Conservation (phyloP, 1,284 basidiomycete genomes). For the Apiotrichum domesticum region DNA sequence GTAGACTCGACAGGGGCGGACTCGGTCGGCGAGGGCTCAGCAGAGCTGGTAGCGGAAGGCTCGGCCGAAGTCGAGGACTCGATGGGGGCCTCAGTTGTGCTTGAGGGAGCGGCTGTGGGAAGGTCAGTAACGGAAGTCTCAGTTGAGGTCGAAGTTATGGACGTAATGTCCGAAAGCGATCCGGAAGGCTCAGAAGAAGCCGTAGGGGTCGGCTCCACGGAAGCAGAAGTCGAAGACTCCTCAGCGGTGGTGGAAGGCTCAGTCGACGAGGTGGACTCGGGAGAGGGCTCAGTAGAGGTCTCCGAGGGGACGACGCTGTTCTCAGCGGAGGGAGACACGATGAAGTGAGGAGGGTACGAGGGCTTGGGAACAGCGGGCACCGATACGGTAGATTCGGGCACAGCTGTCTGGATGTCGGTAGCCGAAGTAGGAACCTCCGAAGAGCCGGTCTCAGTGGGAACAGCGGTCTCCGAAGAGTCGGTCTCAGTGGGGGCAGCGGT, state of each 20-base stretch:
- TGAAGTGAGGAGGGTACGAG: slow-evolving; percentile 1
- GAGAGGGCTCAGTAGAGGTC: neutral
- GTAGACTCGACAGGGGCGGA: neutral
- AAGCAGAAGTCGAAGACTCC: neutral
- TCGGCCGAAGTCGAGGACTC: neutral
- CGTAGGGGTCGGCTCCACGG: neutral
- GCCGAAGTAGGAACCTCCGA: neutral
- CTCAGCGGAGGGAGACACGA: neutral
- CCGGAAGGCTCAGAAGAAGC: neutral
- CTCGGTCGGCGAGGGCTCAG: neutral
- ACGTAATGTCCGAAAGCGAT: neutral
- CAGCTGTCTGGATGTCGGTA: neutral
- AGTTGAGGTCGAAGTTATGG: neutral
- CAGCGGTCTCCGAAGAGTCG: too few species aligned
- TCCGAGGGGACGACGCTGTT: neutral
- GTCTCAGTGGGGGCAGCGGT: too few species aligned
- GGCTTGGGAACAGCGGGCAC: neutral
- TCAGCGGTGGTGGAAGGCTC: slow-evolving; percentile 1
- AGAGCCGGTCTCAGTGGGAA: too few species aligned
- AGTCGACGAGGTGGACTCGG: neutral
- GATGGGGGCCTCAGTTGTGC: neutral
- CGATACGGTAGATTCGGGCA: neutral
- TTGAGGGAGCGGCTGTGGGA: neutral
- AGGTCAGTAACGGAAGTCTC: neutral
- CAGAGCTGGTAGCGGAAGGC: neutral